Percentiles rank a stretch among this genome's conserved stretches.
phyloP scores from a whole-genome alignment of 345 rosid genomes.

The Gynandropsis gynandra region DNA sequence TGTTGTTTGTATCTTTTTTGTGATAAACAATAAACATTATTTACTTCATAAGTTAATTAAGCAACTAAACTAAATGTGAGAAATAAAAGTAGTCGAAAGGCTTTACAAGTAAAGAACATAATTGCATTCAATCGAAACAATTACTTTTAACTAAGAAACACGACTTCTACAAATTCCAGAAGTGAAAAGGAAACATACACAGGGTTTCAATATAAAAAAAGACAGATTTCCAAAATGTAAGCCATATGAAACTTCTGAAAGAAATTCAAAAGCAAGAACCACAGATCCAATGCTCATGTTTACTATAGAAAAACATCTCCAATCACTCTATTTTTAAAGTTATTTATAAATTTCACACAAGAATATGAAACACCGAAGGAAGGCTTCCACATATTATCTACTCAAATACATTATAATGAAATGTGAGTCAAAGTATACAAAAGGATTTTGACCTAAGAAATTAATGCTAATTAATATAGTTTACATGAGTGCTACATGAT shows the following conservation, averaged over 20 bases:
- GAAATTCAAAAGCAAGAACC: constrained; percentile 2
- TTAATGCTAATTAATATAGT: constrained; percentile 15
- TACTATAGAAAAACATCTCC: constrained; percentile 2
- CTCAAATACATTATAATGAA: not conserved
- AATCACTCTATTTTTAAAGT: not conserved
- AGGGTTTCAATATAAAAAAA: constrained; percentile 6
- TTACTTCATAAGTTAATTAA: not conserved
- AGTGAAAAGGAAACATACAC: no score
- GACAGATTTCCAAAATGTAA: no score
- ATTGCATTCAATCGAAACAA: not conserved
- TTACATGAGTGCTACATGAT: constrained; percentile 77
- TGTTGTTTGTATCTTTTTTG: not conserved
- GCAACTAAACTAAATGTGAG: constrained; percentile 6
- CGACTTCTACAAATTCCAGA: not conserved
- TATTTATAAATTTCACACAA: not conserved
- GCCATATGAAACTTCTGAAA: no score
- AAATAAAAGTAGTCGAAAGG: not conserved
- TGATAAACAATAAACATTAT: not conserved
- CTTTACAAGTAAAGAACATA: not conserved
- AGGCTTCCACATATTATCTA: not conserved
- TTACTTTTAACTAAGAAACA: constrained; percentile 7
- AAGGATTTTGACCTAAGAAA: not conserved
- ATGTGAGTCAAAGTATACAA: no score
- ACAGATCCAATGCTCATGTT: not conserved
- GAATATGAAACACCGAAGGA: constrained; percentile 4